Conservation (phyloP, 2,329 filamentous ascomycete species). For the Neofusicoccum sp. region DNA sequence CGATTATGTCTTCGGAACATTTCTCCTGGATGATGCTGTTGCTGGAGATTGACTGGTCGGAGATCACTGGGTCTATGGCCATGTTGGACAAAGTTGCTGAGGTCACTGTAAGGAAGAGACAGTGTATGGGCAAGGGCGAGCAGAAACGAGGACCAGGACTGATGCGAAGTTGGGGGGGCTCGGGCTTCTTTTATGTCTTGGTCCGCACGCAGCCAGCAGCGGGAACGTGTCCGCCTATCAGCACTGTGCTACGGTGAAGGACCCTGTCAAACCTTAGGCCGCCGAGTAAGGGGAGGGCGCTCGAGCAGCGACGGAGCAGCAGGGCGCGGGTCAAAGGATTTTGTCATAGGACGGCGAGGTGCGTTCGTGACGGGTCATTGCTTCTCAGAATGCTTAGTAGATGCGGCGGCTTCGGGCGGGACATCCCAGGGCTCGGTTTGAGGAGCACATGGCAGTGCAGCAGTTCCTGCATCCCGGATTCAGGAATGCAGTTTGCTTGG, state of each 20-base stretch:
- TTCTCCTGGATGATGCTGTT: slow-evolving; percentile 8
- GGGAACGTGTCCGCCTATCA: slow-evolving; percentile 9
- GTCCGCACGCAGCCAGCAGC: background rate
- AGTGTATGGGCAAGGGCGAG: background rate
- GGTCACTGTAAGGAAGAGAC: background rate
- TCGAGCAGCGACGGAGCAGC: background rate
- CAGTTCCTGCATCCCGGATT: slow-evolving; percentile 4
- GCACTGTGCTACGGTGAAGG: slow-evolving; percentile 13
- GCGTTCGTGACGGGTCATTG: background rate
- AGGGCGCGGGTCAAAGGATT: slow-evolving; percentile 12
- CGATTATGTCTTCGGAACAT: slow-evolving; percentile 1
- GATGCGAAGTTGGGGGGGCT: background rate
- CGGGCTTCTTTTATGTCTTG: slow-evolving; percentile 9
- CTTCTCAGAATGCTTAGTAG: background rate
- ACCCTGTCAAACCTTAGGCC: slow-evolving; percentile 9
- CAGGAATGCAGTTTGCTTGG: slow-evolving; percentile 4
- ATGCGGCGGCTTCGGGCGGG: slow-evolving; percentile 4
- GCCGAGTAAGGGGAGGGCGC: slow-evolving; percentile 6
- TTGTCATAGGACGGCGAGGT: background rate
- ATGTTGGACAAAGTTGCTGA: background rate
- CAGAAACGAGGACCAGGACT: background rate
- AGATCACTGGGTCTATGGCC: slow-evolving; percentile 5
- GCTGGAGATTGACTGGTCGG: slow-evolving; percentile 8
- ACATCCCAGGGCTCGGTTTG: background rate
- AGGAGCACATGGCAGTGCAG: slow-evolving; percentile 3